These are phyloP conservation scores for Phanerodontia chrysosporium DNA, from an alignment of 768 basidiomycete species.

Conservation along the genomic window DNA sequence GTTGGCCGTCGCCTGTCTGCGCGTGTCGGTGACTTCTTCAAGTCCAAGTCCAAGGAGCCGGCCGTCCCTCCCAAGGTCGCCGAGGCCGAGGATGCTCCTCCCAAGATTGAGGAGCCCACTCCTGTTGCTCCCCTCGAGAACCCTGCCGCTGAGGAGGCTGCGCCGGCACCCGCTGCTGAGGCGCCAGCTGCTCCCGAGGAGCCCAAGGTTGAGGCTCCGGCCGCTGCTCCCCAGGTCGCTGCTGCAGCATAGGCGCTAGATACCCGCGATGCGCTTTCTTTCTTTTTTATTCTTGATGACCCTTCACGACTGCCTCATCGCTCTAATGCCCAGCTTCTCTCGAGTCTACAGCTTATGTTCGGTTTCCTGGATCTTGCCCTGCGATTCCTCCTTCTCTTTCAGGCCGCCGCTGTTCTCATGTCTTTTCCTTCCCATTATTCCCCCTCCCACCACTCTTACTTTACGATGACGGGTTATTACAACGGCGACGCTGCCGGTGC, in stretches of 20 bases:
- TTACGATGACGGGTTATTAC: slow-evolving; percentile 44
- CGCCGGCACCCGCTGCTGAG: slow-evolving; percentile 25
- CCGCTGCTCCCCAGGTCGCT: slow-evolving; percentile 64
- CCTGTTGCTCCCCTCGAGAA: slow-evolving; percentile 84
- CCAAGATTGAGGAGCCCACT: slow-evolving; percentile 79
- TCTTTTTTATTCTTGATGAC: slow-evolving; percentile 33
- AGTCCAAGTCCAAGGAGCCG: slow-evolving; percentile 67
- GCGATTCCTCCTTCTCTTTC: slow-evolving; percentile 30
- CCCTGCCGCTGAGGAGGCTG: slow-evolving; percentile 43
- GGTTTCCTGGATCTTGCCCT: slow-evolving; percentile 19
- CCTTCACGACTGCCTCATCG: slow-evolving; percentile 19
- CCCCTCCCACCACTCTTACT: slow-evolving; percentile 11
- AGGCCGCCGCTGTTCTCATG: slow-evolving; percentile 25
- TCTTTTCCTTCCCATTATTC: slow-evolving; percentile 37
- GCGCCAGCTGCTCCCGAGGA: slow-evolving; percentile 32
- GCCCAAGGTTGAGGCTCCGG: slow-evolving; percentile 38
- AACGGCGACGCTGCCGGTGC: background rate
- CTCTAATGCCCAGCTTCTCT: slow-evolving; percentile 22
- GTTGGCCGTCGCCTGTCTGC: slow-evolving; percentile 81
- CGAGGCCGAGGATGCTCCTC: slow-evolving; percentile 86
- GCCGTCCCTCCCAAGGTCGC: slow-evolving; percentile 73
- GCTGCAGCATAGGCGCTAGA: slow-evolving; percentile 66
- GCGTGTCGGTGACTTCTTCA: slow-evolving; percentile 82
- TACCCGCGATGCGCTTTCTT: slow-evolving; percentile 29
- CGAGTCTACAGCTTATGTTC: slow-evolving; percentile 15